A percentile compares a stretch with the other conserved stretches of the same genome.
Conservation (phyloP, 2,329 filamentous ascomycete genomes). For the Xylariaceae sp. region DNA sequence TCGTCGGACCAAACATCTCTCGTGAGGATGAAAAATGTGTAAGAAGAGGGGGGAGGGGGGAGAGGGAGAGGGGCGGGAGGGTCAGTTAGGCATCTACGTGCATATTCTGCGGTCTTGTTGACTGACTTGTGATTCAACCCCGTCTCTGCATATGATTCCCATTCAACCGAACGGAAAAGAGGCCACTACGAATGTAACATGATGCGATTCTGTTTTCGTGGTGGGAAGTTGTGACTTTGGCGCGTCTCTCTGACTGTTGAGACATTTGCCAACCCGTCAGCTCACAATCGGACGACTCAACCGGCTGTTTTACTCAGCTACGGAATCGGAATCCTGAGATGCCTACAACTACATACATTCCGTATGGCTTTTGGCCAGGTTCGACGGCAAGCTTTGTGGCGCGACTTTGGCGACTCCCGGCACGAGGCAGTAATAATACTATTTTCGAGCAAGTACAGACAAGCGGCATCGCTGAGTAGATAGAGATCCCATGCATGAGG, state of each 20-base stretch:
- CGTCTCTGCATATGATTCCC: background rate
- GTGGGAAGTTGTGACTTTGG: background rate
- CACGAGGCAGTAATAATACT: conserved; percentile 19
- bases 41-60: background rate
- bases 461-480: conserved; percentile 18
- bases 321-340: background rate
- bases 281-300: conserved; percentile 15
- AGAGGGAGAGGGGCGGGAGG: background rate
- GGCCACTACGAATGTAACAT: background rate
- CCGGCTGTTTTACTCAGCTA: conserved; percentile 8
- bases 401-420: conserved; percentile 24
- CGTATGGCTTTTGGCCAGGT: conserved; percentile 2
- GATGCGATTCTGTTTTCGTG: background rate
- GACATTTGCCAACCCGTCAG: conserved; percentile 6
- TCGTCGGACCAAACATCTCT: background rate
- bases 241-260: background rate
- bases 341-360: background rate
- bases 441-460: conserved; percentile 18
- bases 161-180: background rate
- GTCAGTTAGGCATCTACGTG: background rate
- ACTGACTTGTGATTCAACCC: background rate
- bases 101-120: background rate
- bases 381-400: background rate
- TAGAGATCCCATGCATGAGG: background rate
- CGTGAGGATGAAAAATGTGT: background rate